Base-by-base conservation (phyloP, 208 protist species). In the Leishmania amazonensis region DNA sequence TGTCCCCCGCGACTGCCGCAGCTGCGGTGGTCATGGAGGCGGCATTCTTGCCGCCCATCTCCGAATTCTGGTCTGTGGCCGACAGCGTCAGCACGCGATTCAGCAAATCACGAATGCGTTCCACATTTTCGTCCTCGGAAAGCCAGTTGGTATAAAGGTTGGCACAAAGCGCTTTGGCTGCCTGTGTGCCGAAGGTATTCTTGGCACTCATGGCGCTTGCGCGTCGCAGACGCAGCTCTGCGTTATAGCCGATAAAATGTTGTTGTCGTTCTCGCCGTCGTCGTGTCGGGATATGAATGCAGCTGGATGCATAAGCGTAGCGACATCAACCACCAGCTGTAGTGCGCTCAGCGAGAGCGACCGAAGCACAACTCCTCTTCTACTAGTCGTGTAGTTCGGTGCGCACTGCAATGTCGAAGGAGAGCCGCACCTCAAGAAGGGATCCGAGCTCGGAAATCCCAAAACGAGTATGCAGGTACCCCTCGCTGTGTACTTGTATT, bases 91-190 rank as follows among this genome's bases (percentile, higher is more conserved):
- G 47, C 47, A 91, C 79, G 62, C 90, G 85, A 62, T 89, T 83
- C 42, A 96, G 86, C 11, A 84, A 70, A n/a, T 83, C 83, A 64
- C 91, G 83, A 42, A 96, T 90, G 51, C 90, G 85, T 35, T 87
- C 80, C 49, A 85, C 79, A 72, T 85, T 89, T 38, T 82, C 81
- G n/a, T 88, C 83, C 45, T 91, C 88, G 21, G 87, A 95, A 1
- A 85, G 85, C 92, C 94, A 97, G 21, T 88, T 92, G 15, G 88
- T 84, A 79, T 95, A 97, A 2, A 97, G 83, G 79, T 95, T 87
- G 6, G 94, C 93, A 15, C 95, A 84, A 9, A 96, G 84, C 31
- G 90, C 83, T 71, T 95, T 96, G 28, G 88, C 86, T 42, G 90
- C 85, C 86, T 85, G 91, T 79, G 78, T 75, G 31, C 82, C 82